phyloP scores from a whole-genome alignment of 2,329 filamentous ascomycete genomes.

The Hansfordia pulvinata region DNA sequence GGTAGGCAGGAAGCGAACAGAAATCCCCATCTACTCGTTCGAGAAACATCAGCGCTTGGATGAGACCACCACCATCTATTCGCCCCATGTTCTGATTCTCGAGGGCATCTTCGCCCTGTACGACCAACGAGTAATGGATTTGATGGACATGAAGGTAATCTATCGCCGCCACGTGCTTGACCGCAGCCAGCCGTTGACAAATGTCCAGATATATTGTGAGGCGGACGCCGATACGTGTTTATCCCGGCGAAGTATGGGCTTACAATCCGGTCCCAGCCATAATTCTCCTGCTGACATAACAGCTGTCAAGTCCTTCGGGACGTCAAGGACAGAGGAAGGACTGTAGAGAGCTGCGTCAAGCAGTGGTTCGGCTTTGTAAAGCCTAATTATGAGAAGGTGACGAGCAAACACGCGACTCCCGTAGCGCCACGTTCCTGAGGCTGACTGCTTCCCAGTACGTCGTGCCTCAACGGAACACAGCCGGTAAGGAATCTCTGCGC shows the following conservation, averaged over 20 bases:
- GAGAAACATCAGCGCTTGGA: conserved; percentile 72
- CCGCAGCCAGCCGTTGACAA: conserved; percentile 3
- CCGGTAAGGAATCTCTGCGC: conserved; percentile 34
- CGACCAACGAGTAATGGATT: conserved; percentile 69
- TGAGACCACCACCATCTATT: conserved; percentile 81
- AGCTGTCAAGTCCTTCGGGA: conserved; percentile 58
- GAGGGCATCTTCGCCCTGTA: conserved; percentile 95
- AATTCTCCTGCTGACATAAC: conserved; percentile 7
- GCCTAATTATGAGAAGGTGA: conserved; percentile 76
- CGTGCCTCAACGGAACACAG: conserved; percentile 78
- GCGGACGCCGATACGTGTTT: conserved; percentile 91
- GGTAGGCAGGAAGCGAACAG: conserved; percentile 60
- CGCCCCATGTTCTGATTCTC: conserved; percentile 85
- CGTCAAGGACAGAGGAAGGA: conserved; percentile 75
- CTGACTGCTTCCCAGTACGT: conserved; percentile 46
- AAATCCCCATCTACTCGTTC: conserved; percentile 93
- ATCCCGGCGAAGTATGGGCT: conserved; percentile 61
- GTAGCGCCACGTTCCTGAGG: neutral
- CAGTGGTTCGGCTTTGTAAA: conserved; percentile 97
- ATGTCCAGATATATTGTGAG: conserved; percentile 76
- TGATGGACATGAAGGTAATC: conserved; percentile 77
- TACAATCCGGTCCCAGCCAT: conserved; percentile 2
- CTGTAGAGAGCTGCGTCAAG: conserved; percentile 92
- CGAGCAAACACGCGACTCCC: conserved; percentile 1
- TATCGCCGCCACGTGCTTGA: conserved; percentile 1